A percentile compares a stretch with the other conserved stretches of the same genome.
These are phyloP conservation scores for Linanthus parryae DNA, from an alignment of 148 eudicot genomes.

Conservation along the genomic window DNA sequence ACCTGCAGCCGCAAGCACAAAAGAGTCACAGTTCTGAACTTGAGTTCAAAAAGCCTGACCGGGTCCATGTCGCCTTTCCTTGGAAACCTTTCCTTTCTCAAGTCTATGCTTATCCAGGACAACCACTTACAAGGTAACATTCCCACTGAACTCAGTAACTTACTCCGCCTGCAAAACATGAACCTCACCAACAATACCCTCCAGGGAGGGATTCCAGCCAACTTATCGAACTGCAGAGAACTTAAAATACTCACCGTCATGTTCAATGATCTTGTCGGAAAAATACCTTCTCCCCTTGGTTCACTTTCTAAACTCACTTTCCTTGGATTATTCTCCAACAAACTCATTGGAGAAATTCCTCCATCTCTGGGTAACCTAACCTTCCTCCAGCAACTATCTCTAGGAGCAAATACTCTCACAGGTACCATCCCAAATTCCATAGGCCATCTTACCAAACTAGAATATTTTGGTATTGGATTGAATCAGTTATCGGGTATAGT, in stretches of 20 bases:
- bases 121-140: background rate
- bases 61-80: slow-evolving; percentile 1
- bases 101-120: background rate
- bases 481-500: slow-evolving; percentile 2
- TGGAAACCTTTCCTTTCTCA: background rate
- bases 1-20: slow-evolving; percentile 2
- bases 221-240: background rate
- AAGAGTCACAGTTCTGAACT: background rate
- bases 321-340: background rate
- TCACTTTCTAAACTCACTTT: slow-evolving; percentile 4
- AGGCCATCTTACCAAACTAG: background rate
- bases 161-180: background rate
- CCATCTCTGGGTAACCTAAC: slow-evolving; percentile 10
- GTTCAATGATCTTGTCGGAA: background rate
- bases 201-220: slow-evolving; percentile 2
- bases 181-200: background rate
- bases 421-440: slow-evolving; percentile 4
- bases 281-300: slow-evolving; percentile 2
- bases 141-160: background rate
- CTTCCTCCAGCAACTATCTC: background rate
- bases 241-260: background rate
- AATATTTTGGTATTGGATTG: background rate
- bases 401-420: background rate
- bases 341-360: slow-evolving; percentile 7
- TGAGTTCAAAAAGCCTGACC: background rate